Evolutionary conservation across 164 flowering plant genomes (phyloP), one percentile per base, ranked within the genome.

Genomic region (Euptelea pleiosperma): DNA sequence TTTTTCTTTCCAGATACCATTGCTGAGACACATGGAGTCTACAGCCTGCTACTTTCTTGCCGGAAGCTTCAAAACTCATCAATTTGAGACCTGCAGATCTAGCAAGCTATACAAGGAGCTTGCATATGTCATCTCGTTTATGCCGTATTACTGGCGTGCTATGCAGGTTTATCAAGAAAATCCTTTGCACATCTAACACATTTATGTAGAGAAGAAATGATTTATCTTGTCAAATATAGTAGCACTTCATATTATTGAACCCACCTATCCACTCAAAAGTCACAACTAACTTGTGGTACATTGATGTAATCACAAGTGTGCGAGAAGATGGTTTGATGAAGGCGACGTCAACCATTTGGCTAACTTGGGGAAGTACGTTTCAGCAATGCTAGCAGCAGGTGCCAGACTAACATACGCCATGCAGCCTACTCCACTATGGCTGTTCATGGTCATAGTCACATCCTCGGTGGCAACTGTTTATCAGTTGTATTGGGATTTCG

Each of bases 301-400:
- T n/a, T n/a, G n/a, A n/a, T n/a, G n/a, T n/a, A n/a, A n/a, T n/a
- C n/a, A 10, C 19, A 10, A 94, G 99, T 94, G 99, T 78, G 96
- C 87, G 47, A 85, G 98, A 66, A 71, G 96, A 73, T 91, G 96
- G 94, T 79, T 81, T 43, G 96, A 91, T 31, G 96, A 94, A 54
- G 61, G 66, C 21, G 88, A 91, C 46, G 22, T 47, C 22, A 62
- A 62, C 60, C 89, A 94, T 61, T 71, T 91, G 65, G 87, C 89
- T 24, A 94, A 94, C 83, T 74, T 94, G 77, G 98, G 99, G 26
- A 94, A 94, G 74, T 94, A 94, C 50, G 95, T 89, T 11, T 94
- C 99, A 1, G 99, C 99, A 39, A 89, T 94, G 97, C 78, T 94
- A 33, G 99, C 99, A 43, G 99, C 99, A 0, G 93, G 96, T 11